Evolutionary conservation across 2,329 filamentous ascomycete genomes (phyloP).

Genomic region (Didymella sp.): DNA sequence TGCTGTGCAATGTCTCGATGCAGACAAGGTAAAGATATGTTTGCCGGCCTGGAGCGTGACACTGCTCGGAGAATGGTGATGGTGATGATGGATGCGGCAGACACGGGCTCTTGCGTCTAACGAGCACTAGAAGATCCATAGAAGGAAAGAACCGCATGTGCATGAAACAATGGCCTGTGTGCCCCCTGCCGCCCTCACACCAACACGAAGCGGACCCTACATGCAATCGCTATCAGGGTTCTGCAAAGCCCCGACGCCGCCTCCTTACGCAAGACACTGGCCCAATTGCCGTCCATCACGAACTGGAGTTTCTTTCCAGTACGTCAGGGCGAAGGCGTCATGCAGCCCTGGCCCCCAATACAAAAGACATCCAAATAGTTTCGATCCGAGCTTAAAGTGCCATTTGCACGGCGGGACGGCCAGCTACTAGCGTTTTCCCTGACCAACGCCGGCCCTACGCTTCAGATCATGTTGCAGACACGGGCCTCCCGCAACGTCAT

Average conservation of each 20-base stretch:
- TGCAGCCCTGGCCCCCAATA: conserved; percentile 11
- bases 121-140: conserved; percentile 16
- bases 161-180: conserved; percentile 17
- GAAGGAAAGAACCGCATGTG: conserved; percentile 17
- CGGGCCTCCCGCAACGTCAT: conserved; percentile 13
- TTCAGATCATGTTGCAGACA: conserved; percentile 15
- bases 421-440: conserved; percentile 16
- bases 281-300: background rate
- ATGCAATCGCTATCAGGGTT: conserved; percentile 3
- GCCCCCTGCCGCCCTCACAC: background rate
- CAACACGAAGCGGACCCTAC: conserved; percentile 6
- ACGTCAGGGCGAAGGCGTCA: conserved; percentile 4
- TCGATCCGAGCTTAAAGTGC: conserved; percentile 13
- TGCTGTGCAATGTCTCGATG: conserved; percentile 1
- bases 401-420: conserved; percentile 11
- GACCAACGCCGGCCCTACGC: conserved; percentile 9
- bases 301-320: background rate
- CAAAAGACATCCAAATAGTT: conserved; percentile 1
- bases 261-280: conserved; percentile 4
- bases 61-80: conserved; percentile 11
- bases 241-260: conserved; percentile 2
- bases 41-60: conserved; percentile 1
- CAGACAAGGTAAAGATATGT: background rate
- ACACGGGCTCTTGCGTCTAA: conserved; percentile 18
- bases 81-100: conserved; percentile 17